Evolutionary conservation across 2,329 filamentous ascomycete genomes (phyloP).

Genomic region (Onygenales sp.): DNA sequence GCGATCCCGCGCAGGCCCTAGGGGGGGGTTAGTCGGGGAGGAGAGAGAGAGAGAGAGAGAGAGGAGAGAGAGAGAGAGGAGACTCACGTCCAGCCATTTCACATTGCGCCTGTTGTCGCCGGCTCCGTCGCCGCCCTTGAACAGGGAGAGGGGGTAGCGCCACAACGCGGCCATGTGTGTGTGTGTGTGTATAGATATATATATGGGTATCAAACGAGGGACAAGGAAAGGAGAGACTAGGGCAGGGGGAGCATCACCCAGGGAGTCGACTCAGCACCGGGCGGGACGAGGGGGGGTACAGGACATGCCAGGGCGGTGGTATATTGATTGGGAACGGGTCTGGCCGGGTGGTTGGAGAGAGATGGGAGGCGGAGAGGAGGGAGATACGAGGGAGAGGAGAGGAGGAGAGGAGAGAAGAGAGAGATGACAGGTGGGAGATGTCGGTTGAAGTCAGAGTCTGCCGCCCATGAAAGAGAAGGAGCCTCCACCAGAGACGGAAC

Average conservation of each 20-base stretch:
- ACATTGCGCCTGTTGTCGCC: slow-evolving; percentile 20
- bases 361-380: neutral
- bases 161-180: neutral
- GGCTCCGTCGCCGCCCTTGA: neutral
- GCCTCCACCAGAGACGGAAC: too few species aligned
- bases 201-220: neutral
- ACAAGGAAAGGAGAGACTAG: neutral
- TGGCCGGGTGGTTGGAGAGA: too few species aligned
- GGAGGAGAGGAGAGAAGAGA: neutral
- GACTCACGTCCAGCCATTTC: slow-evolving; percentile 32
- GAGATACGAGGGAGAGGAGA: neutral
- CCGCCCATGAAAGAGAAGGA: neutral
- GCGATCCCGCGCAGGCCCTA: slow-evolving; percentile 45
- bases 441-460: neutral
- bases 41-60: neutral
- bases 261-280: neutral
- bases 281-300: neutral
- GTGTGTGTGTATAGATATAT: neutral
- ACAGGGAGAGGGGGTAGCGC: neutral
- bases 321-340: too few species aligned
- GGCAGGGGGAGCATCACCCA: too few species aligned
- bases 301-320: neutral
- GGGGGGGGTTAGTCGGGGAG: neutral
- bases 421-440: neutral
- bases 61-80: neutral